These are phyloP conservation scores for Stenogyne calaminthoides DNA, from an alignment of 305 asterid genomes.

Conservation along the genomic window DNA sequence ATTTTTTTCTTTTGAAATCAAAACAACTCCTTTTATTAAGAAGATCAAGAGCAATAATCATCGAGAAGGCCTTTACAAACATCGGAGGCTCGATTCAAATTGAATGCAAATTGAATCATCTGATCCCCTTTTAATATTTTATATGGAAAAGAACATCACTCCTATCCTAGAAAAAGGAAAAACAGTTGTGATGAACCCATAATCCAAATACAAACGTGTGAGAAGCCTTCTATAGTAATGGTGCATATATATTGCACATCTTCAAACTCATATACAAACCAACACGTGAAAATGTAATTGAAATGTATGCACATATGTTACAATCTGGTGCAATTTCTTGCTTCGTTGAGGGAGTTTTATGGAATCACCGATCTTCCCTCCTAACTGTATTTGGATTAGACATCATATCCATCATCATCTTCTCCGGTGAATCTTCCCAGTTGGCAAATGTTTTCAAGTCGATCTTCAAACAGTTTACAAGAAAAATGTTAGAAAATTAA, in stretches of 20 bases:
- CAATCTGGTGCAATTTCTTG: background rate
- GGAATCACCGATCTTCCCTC: slow-evolving; percentile 60
- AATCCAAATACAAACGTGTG: no score
- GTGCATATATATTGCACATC: background rate
- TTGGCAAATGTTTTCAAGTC: slow-evolving; percentile 74
- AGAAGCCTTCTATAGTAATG: no score
- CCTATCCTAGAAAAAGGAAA: no score
- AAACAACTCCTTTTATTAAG: no score
- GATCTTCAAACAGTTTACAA: slow-evolving; percentile 41
- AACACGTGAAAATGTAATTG: background rate
- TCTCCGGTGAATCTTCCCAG: slow-evolving; percentile 99
- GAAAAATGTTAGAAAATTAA: background rate
- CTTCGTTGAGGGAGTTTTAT: background rate
- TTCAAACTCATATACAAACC: background rate
- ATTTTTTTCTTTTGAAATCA: no score
- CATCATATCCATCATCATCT: slow-evolving; percentile 96
- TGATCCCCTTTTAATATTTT: no score
- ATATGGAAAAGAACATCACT: no score
- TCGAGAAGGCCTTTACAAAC: no score
- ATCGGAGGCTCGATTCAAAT: no score
- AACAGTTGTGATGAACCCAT: no score
- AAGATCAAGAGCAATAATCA: no score
- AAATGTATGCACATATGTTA: background rate
- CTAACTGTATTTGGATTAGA: slow-evolving; percentile 61
- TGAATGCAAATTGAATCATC: no score